Conservation (phyloP, 768 basidiomycete species). For the Kondoa malvinella region DNA sequence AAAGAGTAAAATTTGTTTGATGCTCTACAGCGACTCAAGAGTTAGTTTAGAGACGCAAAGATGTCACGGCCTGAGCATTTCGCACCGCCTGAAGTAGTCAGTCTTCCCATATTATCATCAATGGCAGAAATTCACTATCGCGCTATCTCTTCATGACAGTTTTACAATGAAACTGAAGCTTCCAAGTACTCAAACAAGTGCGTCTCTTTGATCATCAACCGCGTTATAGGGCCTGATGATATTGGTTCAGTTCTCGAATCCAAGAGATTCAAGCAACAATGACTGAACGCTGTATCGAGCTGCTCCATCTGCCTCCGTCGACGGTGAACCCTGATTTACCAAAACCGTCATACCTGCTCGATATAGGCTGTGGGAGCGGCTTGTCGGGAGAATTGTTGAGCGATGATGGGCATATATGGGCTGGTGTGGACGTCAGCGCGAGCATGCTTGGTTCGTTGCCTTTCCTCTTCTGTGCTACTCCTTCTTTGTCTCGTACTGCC, state of each 20-base stretch:
- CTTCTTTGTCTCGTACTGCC: too few species aligned
- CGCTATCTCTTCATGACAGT: slow-evolving; percentile 39
- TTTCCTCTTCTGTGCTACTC: slow-evolving; percentile 40
- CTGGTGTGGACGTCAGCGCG: slow-evolving; percentile 83
- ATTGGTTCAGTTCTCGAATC: slow-evolving; percentile 51
- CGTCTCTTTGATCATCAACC: slow-evolving; percentile 20
- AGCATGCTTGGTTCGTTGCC: slow-evolving; percentile 52
- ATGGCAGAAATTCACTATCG: not conserved
- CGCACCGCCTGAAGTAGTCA: slow-evolving; percentile 79
- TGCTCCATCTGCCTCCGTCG: slow-evolving; percentile 55
- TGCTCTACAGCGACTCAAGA: too few species aligned
- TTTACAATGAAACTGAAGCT: slow-evolving; percentile 89
- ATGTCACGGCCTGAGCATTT: slow-evolving; percentile 81
- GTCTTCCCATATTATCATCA: slow-evolving; percentile 26
- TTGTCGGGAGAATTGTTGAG: slow-evolving; percentile 90
- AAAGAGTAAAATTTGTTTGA: too few species aligned
- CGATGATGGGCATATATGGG: slow-evolving; percentile 83
- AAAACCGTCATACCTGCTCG: slow-evolving; percentile 60
- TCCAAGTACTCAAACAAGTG: slow-evolving; percentile 94
- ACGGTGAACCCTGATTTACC: slow-evolving; percentile 5
- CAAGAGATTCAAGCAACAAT: slow-evolving; percentile 94
- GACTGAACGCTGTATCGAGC: slow-evolving; percentile 87
- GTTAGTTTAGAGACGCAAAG: too few species aligned
- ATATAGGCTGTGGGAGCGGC: slow-evolving; percentile 96
- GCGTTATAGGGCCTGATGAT: not conserved